Conservation (phyloP, 208 protist genomes). For the Herpetomonas tarakana region DNA sequence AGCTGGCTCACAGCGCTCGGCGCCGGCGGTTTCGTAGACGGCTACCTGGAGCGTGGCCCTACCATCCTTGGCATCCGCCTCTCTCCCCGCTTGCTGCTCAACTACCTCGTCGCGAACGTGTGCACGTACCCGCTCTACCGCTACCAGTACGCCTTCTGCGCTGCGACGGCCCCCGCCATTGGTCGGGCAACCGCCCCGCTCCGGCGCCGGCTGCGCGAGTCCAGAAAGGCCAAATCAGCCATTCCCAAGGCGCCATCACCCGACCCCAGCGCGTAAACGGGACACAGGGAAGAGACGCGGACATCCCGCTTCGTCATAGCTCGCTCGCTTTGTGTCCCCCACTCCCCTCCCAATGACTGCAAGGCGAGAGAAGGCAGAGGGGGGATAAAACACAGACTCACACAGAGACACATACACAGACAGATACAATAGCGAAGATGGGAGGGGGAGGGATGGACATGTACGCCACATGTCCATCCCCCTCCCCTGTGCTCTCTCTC, state of each 20-base stretch:
- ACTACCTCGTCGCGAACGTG: slow-evolving; percentile 65
- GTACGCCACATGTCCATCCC: no score
- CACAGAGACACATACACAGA: no score
- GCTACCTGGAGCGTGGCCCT: slow-evolving; percentile 38
- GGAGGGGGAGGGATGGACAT: no score
- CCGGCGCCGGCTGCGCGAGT: neutral
- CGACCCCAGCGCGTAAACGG: no score
- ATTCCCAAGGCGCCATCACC: slow-evolving; percentile 24
- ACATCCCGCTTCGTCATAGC: no score
- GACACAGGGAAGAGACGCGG: no score
- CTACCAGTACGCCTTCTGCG: slow-evolving; percentile 49
- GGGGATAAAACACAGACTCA: no score
- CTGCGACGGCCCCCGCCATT: slow-evolving; percentile 27
- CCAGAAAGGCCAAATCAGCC: neutral
- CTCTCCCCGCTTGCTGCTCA: slow-evolving; percentile 52
- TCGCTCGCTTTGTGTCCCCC: no score
- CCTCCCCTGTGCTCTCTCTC: no score
- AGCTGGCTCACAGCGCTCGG: slow-evolving; percentile 24
- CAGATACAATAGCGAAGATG: no score
- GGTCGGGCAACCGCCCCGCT: slow-evolving; percentile 3
- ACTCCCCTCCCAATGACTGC: no score
- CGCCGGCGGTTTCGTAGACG: slow-evolving; percentile 19
- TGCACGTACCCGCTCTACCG: slow-evolving; percentile 52
- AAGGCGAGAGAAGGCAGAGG: no score
- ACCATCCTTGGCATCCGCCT: slow-evolving; percentile 42